Conservation (phyloP, 1,284 basidiomycete species). For the Vanrija pseudolonga region DNA sequence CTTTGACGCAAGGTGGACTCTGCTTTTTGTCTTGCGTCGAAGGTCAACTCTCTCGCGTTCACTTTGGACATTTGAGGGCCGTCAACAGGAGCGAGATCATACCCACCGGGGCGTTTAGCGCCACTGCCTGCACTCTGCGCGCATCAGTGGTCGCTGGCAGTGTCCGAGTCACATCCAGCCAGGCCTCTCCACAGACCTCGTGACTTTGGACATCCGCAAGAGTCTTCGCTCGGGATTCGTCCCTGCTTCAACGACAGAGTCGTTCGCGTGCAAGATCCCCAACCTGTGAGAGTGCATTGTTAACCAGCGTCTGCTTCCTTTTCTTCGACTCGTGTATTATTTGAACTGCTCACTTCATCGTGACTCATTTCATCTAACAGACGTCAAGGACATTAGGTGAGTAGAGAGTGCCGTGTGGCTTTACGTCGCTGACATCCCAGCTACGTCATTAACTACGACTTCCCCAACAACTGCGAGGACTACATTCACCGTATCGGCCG, state of each 20-base stretch:
- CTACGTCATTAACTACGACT: constrained; percentile 71
- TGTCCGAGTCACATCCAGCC: neutral
- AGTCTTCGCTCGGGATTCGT: constrained; percentile 3
- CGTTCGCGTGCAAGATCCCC: constrained; percentile 17
- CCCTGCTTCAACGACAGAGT: constrained; percentile 8
- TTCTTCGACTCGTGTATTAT: constrained; percentile 9
- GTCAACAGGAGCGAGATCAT: constrained; percentile 14
- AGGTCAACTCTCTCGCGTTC: constrained; percentile 1
- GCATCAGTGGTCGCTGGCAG: neutral
- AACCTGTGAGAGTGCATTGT: constrained; percentile 20
- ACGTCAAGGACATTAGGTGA: constrained; percentile 47
- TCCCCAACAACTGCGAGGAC: constrained; percentile 68
- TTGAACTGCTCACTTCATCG: constrained; percentile 20
- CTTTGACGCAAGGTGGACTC: constrained; percentile 1
- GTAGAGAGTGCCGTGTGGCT: neutral
- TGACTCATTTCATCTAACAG: constrained; percentile 23
- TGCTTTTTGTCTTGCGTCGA: constrained; percentile 4
- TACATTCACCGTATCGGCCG: constrained; percentile 58
- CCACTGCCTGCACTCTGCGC: neutral
- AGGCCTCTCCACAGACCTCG: neutral
- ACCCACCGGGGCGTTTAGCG: constrained; percentile 1
- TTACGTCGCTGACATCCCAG: constrained; percentile 16
- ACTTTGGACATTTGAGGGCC: constrained; percentile 4
- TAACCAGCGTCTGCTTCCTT: constrained; percentile 17
- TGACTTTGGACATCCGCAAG: constrained; percentile 6